Conservation (phyloP, 2,329 filamentous ascomycete genomes). For the Dactylonectria macrodidyma region DNA sequence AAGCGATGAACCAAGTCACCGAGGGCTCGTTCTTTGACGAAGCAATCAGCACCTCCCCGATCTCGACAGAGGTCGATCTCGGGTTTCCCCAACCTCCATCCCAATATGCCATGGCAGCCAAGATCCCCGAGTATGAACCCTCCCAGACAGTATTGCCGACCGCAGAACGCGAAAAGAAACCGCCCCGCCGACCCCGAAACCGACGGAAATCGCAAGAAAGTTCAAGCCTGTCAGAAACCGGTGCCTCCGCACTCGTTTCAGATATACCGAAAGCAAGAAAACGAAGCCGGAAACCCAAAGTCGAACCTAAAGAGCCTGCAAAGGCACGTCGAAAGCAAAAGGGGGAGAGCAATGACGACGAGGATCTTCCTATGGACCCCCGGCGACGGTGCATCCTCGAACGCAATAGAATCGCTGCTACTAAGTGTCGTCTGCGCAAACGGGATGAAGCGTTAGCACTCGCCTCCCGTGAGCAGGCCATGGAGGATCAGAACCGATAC, state of each 20-base stretch:
- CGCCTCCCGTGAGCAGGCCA: slow-evolving; percentile 25
- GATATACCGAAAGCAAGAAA: slow-evolving; percentile 38
- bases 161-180: slow-evolving; percentile 31
- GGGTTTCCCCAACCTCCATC: slow-evolving; percentile 32
- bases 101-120: slow-evolving; percentile 29
- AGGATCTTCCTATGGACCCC: slow-evolving; percentile 43
- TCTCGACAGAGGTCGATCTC: slow-evolving; percentile 32
- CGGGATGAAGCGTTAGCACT: slow-evolving; percentile 50
- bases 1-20: slow-evolving; percentile 33
- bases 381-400: slow-evolving; percentile 48
- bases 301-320: slow-evolving; percentile 28
- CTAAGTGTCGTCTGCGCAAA: slow-evolving; percentile 50
- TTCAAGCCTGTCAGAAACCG: slow-evolving; percentile 26
- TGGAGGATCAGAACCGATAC: no score
- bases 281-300: slow-evolving; percentile 47
- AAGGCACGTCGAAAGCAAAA: slow-evolving; percentile 23
- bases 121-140: slow-evolving; percentile 15
- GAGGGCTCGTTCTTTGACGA: slow-evolving; percentile 47
- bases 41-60: slow-evolving; percentile 42
- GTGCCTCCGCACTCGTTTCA: not conserved
- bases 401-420: slow-evolving; percentile 52
- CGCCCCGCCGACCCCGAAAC: slow-evolving; percentile 25
- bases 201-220: slow-evolving; percentile 33
- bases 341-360: slow-evolving; percentile 37
- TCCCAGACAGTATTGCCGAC: slow-evolving; percentile 29